Percentiles rank a stretch among this genome's conserved stretches.
Evolutionary conservation across 2,329 filamentous ascomycete genomes (phyloP).

Genomic region (Clonostachys solani): DNA sequence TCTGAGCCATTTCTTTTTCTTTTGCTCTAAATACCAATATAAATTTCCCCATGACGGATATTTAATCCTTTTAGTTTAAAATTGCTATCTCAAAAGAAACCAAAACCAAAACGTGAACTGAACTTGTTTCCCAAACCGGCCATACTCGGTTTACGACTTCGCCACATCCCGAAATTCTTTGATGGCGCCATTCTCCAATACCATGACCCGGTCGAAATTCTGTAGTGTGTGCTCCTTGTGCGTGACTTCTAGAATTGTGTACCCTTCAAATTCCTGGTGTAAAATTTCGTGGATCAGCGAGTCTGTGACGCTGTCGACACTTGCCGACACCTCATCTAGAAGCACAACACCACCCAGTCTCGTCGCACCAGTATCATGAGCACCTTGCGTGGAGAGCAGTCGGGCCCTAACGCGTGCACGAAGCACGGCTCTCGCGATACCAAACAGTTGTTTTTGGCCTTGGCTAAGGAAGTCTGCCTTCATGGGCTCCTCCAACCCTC

Average conservation of each 20-base stretch:
- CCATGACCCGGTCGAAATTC: conserved; percentile 43
- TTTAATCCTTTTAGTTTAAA: too few species aligned
- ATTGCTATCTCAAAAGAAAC: too few species aligned
- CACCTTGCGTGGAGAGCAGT: neutral
- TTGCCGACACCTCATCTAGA: conserved; percentile 37
- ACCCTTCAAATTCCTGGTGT: conserved; percentile 27
- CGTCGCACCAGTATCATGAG: neutral
- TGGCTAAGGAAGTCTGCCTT: conserved; percentile 44
- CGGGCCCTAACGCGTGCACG: conserved; percentile 20
- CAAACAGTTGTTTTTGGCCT: conserved; percentile 62
- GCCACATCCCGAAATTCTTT: conserved; percentile 23
- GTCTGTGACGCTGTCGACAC: conserved; percentile 35
- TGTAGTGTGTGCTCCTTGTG: conserved; percentile 42
- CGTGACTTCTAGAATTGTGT: conserved; percentile 51
- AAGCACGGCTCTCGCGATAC: conserved; percentile 56
- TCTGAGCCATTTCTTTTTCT: too few species aligned
- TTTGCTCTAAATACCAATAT: too few species aligned
- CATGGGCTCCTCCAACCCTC: conserved; percentile 30
- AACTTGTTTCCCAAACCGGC: too few species aligned
- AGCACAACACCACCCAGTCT: conserved; percentile 23
- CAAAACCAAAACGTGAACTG: too few species aligned
- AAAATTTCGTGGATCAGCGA: conserved; percentile 34
- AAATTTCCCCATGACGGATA: too few species aligned
- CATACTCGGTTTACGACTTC: too few species aligned
- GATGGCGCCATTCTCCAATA: conserved; percentile 42